Evolutionary conservation across 176 grass and related monocot genomes (phyloP), one percentile per base, ranked within the genome.

Genomic region (Carex cristatella): DNA sequence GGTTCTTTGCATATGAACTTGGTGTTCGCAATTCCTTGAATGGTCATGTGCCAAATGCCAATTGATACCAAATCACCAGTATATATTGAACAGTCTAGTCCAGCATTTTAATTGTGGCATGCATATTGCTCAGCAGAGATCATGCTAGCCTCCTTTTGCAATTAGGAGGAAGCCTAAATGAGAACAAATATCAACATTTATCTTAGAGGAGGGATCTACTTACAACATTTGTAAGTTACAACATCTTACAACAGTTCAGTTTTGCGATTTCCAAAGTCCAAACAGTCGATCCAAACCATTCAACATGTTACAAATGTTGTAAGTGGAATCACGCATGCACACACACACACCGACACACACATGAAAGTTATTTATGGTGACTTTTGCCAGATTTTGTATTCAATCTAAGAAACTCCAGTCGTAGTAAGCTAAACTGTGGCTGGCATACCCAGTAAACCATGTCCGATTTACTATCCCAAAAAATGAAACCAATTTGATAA

Each of bases 121-220:
- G 48, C 48, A 31, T 57, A 32, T 56, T 78, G 27, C 8, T 56
- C 33, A 9, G 11, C 12, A 78, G 28, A 33, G n/a, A 78, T 57
- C 27, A 75, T 54, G 5, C 46, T 53, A 30, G 71, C 9, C 46
- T 51, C 10, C 30, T 54, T 75, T 54, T 75, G 71, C 42, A 75
- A 14, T 10, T 28, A 51, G n/a, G 68, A 46, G 15, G 68, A 51
- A 73, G 10, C 70, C 44, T 74, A 27, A 74, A 74, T 74, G 42
- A 9, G n/a, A 19, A 74, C 70, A 74, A 49, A 74, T 75, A 75
- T 75, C 71, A 75, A 54, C 46, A 75, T 30, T 31, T n/a, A 46
- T 46, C 69, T 23, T 28, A 23, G 23, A 23, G 23, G 23, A 23
- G 23, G 23, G 23, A 23, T 23, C 23, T 23, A 23, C 23, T 23